A percentile compares a stretch with the other conserved stretches of the same genome.
These are phyloP conservation scores for Parathielavia hyrcaniae DNA, from an alignment of 495 filamentous ascomycete species.

Conservation along the genomic window DNA sequence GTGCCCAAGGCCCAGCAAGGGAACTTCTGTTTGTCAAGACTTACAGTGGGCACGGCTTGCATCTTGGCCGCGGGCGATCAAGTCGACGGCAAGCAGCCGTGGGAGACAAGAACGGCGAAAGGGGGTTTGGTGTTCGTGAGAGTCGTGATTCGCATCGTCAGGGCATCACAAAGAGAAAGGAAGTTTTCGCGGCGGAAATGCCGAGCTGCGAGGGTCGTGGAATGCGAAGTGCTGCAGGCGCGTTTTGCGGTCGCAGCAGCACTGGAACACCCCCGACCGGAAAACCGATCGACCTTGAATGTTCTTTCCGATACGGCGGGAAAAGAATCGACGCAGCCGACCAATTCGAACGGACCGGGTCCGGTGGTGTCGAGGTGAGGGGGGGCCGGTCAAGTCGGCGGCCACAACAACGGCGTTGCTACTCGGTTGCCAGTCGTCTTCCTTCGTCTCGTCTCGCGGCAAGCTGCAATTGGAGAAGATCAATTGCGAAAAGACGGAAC, in stretches of 20 bases:
- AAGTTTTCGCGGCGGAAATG: constrained; percentile 14
- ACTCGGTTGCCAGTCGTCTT: background rate
- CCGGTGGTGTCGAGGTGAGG: constrained; percentile 4
- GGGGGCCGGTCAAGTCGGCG: background rate
- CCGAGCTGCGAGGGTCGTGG: constrained; percentile 18
- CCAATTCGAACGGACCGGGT: background rate
- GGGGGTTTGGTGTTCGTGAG: constrained; percentile 34
- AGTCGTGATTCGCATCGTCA: constrained; percentile 39
- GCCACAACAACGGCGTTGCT: constrained; percentile 10
- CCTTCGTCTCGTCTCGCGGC: background rate
- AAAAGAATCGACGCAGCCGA: background rate
- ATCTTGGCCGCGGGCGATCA: constrained; percentile 44
- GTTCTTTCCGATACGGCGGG: constrained; percentile 1
- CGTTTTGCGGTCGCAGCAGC: constrained; percentile 21
- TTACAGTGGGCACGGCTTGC: constrained; percentile 61
- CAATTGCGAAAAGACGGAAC: constrained; percentile 2
- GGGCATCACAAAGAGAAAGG: constrained; percentile 29
- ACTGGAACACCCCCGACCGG: background rate
- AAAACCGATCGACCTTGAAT: background rate
- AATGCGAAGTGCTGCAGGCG: constrained; percentile 28
- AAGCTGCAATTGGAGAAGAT: constrained; percentile 9
- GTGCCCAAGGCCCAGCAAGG: background rate
- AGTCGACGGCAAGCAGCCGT: constrained; percentile 38
- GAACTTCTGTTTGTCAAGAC: constrained; percentile 27
- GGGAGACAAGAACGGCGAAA: constrained; percentile 31